Evolutionary conservation across 495 filamentous ascomycete genomes (phyloP).

Genomic region (Talaromyces trachyspermus): DNA sequence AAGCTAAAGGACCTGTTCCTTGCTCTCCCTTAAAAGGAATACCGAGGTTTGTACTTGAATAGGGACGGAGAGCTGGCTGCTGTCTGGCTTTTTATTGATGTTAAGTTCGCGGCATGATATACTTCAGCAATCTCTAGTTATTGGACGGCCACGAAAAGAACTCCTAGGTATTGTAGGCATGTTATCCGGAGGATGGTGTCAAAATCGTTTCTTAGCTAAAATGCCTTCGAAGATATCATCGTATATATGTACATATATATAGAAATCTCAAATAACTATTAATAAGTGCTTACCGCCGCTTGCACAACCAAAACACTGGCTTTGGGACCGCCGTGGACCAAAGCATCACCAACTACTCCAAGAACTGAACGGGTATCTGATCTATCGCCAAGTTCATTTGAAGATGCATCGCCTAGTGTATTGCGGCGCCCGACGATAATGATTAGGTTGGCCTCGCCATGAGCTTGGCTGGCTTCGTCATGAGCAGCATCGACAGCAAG

Average conservation of each 20-base stretch:
- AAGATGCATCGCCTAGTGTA: constrained; percentile 5
- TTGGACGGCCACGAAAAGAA: no score
- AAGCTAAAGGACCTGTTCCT: constrained; percentile 27
- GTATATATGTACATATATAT: not conserved
- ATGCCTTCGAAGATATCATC: no score
- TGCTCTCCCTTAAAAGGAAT: constrained; percentile 11
- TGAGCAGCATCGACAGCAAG: constrained; percentile 39
- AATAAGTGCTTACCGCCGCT: constrained; percentile 36
- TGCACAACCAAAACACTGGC: constrained; percentile 77
- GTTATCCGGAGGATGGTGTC: no score
- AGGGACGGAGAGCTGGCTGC: no score
- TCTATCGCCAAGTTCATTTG: constrained; percentile 20
- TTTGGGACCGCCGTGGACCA: constrained; percentile 51
- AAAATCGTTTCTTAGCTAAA: no score
- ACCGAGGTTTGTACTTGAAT: no score
- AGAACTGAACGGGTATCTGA: constrained; percentile 52
- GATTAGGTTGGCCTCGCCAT: constrained; percentile 69
- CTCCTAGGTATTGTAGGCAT: no score
- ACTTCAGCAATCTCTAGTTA: no score
- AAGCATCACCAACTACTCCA: constrained; percentile 58
- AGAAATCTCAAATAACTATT: not conserved
- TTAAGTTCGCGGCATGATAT: no score
- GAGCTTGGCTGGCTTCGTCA: constrained; percentile 51
- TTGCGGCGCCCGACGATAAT: constrained; percentile 62
- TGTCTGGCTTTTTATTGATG: no score